phyloP scores from a whole-genome alignment of 768 basidiomycete genomes.

The Trametopsis cervina region DNA sequence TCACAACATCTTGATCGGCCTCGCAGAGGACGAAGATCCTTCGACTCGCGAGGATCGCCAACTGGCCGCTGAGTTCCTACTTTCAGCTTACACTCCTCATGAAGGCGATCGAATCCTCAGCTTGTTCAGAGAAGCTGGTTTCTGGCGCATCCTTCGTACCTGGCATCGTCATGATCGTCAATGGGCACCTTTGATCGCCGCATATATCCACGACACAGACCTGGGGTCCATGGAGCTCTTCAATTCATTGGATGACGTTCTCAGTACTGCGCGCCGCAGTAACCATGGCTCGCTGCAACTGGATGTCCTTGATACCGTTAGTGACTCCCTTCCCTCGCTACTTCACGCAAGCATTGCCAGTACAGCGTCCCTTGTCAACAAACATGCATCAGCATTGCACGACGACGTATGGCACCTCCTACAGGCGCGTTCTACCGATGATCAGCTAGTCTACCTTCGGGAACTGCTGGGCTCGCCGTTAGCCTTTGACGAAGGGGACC shows the following conservation, averaged over 20 bases:
- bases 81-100: conserved; percentile 86
- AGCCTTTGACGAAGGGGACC: conserved; percentile 35
- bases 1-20: conserved; percentile 68
- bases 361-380: conserved; percentile 71
- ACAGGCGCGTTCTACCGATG: conserved; percentile 35
- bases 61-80: conserved; percentile 86
- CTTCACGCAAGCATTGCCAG: conserved; percentile 51
- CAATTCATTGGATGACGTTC: conserved; percentile 52
- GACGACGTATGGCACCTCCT: conserved; percentile 49
- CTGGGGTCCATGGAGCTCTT: conserved; percentile 57
- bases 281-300: conserved; percentile 47
- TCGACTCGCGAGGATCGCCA: conserved; percentile 91
- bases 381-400: conserved; percentile 61
- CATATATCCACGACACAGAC: conserved; percentile 70
- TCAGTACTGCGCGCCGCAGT: conserved; percentile 37
- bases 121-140: conserved; percentile 77
- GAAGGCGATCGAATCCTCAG: conserved; percentile 58
- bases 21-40: conserved; percentile 68
- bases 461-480: conserved; percentile 56
- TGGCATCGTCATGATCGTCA: conserved; percentile 70
- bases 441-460: conserved; percentile 72
- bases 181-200: conserved; percentile 70
- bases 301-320: conserved; percentile 48
- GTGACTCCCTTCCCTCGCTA: conserved; percentile 56
- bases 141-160: conserved; percentile 83